These are phyloP conservation scores for Candida sithepensis DNA, from an alignment of 805 yeast genomes.

Conservation along the genomic window DNA sequence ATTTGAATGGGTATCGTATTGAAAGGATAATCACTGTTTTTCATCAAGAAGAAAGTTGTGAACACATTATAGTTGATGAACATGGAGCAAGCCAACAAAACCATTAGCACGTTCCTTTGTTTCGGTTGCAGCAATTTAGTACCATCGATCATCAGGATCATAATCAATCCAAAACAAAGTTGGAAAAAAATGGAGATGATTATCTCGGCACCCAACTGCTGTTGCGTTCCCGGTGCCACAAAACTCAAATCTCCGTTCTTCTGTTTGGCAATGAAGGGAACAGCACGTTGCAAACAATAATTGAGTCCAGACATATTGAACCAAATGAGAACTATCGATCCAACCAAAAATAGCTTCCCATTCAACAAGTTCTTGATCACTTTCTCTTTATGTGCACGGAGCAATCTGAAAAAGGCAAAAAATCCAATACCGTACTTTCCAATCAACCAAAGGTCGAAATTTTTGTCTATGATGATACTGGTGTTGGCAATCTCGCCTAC, in stretches of 20 bases:
- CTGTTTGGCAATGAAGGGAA: conserved; percentile 58
- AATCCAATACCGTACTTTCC: conserved; percentile 42
- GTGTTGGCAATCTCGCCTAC: conserved; percentile 43
- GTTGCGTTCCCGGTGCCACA: conserved; percentile 62
- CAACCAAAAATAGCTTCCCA: conserved; percentile 18
- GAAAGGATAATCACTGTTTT: conserved; percentile 50
- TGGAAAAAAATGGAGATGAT: conserved; percentile 51
- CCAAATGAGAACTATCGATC: conserved; percentile 38
- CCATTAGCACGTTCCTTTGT: conserved; percentile 11
- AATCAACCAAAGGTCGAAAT: conserved; percentile 42
- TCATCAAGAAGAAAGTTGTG: conserved; percentile 41
- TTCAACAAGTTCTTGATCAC: conserved; percentile 19
- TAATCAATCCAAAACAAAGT: conserved; percentile 37
- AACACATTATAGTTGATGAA: conserved; percentile 37
- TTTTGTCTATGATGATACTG: conserved; percentile 39
- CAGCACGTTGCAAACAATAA: conserved; percentile 55
- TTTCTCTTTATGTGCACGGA: conserved; percentile 45
- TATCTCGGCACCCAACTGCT: conserved; percentile 72
- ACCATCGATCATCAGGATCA: conserved; percentile 37
- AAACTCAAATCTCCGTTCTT: conserved; percentile 41
- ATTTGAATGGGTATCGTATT: conserved; percentile 17
- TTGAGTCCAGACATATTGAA: conserved; percentile 59
- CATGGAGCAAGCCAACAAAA: conserved; percentile 30
- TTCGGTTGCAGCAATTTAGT: conserved; percentile 1
- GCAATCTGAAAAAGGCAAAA: conserved; percentile 39